These are phyloP conservation scores for Lactarius quietus DNA, from an alignment of 768 basidiomycete genomes.

Conservation along the genomic window DNA sequence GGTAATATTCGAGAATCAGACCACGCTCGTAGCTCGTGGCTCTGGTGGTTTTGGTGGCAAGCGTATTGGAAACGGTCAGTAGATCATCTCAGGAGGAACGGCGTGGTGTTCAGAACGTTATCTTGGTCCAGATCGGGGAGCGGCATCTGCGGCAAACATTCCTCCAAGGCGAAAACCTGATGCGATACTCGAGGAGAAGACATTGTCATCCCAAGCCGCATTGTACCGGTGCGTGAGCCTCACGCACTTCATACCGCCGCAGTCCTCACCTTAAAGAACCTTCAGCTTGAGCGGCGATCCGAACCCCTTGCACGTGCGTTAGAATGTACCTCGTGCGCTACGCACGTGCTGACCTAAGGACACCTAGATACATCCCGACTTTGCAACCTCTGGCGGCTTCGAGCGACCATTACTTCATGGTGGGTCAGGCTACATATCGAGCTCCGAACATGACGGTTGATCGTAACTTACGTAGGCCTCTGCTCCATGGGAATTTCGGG, in stretches of 20 bases:
- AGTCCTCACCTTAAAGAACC: slow-evolving; percentile 1
- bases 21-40: slow-evolving; percentile 88
- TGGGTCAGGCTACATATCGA: slow-evolving; percentile 22
- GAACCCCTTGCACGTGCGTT: slow-evolving; percentile 83
- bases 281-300: slow-evolving; percentile 81
- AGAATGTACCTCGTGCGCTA: background rate
- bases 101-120: background rate
- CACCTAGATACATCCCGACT: slow-evolving; percentile 80
- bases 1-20: slow-evolving; percentile 87
- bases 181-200: slow-evolving; percentile 85
- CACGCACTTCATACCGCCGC: background rate
- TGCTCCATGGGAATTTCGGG: slow-evolving; percentile 92
- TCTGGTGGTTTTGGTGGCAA: slow-evolving; percentile 96
- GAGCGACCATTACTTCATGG: slow-evolving; percentile 84
- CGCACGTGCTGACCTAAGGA: background rate
- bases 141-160: slow-evolving; percentile 77
- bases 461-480: slow-evolving; percentile 45
- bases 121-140: slow-evolving; percentile 67
- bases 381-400: slow-evolving; percentile 94
- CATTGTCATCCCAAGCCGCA: slow-evolving; percentile 76
- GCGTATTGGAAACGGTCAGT: slow-evolving; percentile 71
- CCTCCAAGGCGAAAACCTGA: slow-evolving; percentile 85
- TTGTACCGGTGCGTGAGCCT: slow-evolving; percentile 67
- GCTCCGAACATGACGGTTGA: background rate
- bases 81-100: background rate